Evolutionary conservation across 2,329 filamentous ascomycete genomes (phyloP), one percentile per base, ranked within the genome.

Genomic region (Colletotrichum sp.): DNA sequence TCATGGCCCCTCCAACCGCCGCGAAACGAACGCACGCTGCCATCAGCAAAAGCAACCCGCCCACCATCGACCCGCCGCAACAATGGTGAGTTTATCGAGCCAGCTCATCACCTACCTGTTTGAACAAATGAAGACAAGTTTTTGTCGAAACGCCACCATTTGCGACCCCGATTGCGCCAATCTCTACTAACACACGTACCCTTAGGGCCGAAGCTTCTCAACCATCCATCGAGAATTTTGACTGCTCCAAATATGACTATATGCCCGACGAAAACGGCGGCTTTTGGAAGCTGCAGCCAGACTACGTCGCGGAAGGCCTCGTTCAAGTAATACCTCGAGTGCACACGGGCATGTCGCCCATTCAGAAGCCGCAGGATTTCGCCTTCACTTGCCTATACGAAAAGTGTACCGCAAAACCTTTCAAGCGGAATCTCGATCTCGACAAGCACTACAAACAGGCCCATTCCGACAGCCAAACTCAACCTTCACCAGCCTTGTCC

Each of bases 361-460:
- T 76, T 21, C 77, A 76, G 49, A 75, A 68, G 32, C 12, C 57
- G 28, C 72, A 76, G 44, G 72, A 77, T 15, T 64, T 76, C 34
- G 77, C 77, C 59, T 78, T 72, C 64, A 77, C 77, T 7, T 90
- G 88, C 80, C 81, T 85, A 15, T 77, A 81, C 28, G 81, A 82
- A 5, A 84, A 82, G 30, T 92, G 90, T 82, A 82, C 81, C 28
- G 82, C 84, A 24, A 85, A 85, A 66, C 84, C 85, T 2, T 92
- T 91, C 80, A 86, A 86, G 79, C 87, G 90, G 44, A 85, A 86
- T 68, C 89, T 89, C 15, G 90, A 92, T 81, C 87, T 91, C 15
- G 85, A 89, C 66, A 87, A 90, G 18, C 90, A 92, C 80, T 86
- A 86, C 79, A 84, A 84, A 60, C 88, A 89, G 78, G 85, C 86